Percentiles rank a stretch among this genome's conserved stretches.
Conservation (phyloP, 75 land plant species). For the Gnetum montanum region DNA sequence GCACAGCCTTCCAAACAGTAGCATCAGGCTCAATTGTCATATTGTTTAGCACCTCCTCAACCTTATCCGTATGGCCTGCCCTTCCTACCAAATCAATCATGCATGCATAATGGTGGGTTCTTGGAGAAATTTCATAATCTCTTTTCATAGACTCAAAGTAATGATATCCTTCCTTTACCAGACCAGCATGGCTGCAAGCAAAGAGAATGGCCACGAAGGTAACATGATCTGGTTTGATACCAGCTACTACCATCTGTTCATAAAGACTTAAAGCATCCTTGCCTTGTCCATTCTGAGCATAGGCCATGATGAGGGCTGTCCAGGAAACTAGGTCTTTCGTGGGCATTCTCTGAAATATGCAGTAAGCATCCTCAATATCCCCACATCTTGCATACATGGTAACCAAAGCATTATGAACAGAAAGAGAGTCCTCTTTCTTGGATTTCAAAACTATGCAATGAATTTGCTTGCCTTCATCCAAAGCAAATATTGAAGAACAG, state of each 20-base stretch:
- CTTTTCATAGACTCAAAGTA: slow-evolving; percentile 34
- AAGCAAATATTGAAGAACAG: slow-evolving; percentile 20
- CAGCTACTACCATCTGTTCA: slow-evolving; percentile 29
- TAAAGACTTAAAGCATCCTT: slow-evolving; percentile 27
- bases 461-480: slow-evolving; percentile 36
- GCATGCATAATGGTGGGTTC: slow-evolving; percentile 54
- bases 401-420: slow-evolving; percentile 32
- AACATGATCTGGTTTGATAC: slow-evolving; percentile 38
- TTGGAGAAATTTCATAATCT: slow-evolving; percentile 19
- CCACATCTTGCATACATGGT: slow-evolving; percentile 70
- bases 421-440: slow-evolving; percentile 23
- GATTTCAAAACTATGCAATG: slow-evolving; percentile 34
- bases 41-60: slow-evolving; percentile 31
- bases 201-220: slow-evolving; percentile 50
- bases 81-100: slow-evolving; percentile 59
- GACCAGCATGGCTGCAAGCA: slow-evolving; percentile 45
- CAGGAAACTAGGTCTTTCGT: slow-evolving; percentile 26
- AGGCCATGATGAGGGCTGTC: slow-evolving; percentile 41
- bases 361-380: slow-evolving; percentile 24
- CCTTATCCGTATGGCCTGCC: slow-evolving; percentile 32
- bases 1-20: slow-evolving; percentile 38
- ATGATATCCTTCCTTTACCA: slow-evolving; percentile 38
- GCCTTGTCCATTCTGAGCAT: slow-evolving; percentile 33
- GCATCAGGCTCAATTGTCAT: slow-evolving; percentile 38
- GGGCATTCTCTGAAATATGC: slow-evolving; percentile 13